phyloP scores from a whole-genome alignment of 306 rosid genomes.

The Rosa multiflora region DNA sequence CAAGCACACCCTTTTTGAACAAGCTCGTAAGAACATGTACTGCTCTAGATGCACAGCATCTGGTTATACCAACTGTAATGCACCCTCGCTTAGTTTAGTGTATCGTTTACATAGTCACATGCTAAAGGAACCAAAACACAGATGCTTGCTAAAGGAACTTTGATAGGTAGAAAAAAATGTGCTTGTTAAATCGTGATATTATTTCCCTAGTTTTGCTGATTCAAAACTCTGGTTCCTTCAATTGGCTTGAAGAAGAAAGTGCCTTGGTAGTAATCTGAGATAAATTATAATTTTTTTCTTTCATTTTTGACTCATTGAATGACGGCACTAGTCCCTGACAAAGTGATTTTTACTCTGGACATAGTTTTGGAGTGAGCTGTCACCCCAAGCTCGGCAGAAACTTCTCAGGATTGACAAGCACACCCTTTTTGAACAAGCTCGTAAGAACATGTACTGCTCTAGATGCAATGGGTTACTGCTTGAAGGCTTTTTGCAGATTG shows the following conservation, averaged over 20 bases:
- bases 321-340: slow-evolving; percentile 16
- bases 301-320: not conserved
- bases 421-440: slow-evolving; percentile 96
- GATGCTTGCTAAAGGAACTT: not conserved
- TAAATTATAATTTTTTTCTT: not conserved
- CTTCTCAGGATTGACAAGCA: slow-evolving; percentile 96
- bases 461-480: slow-evolving; percentile 98
- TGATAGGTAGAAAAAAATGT: not conserved
- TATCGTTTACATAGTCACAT: not conserved
- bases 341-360: slow-evolving; percentile 30
- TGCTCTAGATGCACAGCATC: slow-evolving; percentile 83
- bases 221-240: not conserved
- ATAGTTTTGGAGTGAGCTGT: slow-evolving; percentile 91
- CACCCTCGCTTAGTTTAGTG: not conserved
- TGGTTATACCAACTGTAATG: not conserved
- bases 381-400: slow-evolving; percentile 66
- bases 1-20: slow-evolving; percentile 96
- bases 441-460: slow-evolving; percentile 98
- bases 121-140: not conserved
- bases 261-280: not conserved
- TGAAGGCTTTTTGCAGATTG: slow-evolving; percentile 96
- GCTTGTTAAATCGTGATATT: not conserved
- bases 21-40: slow-evolving; percentile 98
- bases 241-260: not conserved
- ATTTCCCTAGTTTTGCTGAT: not conserved